A percentile compares a stretch with the other conserved stretches of the same genome.
These are phyloP conservation scores for Strigomonas oncopelti DNA, from an alignment of 208 protist species.

Conservation along the genomic window DNA sequence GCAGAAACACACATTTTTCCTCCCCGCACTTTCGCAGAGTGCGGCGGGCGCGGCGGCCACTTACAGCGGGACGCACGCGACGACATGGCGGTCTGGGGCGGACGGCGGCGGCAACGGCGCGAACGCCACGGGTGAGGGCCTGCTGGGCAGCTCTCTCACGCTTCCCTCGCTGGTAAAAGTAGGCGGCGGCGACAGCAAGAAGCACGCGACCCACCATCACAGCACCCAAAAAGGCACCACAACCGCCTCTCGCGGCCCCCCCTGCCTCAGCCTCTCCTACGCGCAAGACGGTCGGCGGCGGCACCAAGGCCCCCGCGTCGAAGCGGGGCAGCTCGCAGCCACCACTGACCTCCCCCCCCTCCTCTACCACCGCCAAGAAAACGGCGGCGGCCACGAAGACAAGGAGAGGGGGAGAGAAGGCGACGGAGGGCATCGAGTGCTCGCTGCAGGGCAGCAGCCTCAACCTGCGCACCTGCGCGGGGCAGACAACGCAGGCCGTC, in stretches of 20 bases:
- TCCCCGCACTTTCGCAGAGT: background rate
- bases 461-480: slow-evolving; percentile 31
- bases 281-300: background rate
- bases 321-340: slow-evolving; percentile 8
- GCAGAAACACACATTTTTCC: slow-evolving; percentile 7
- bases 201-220: background rate
- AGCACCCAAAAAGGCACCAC: background rate
- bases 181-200: background rate
- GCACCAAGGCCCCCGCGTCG: background rate
- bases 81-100: no score
- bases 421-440: slow-evolving; percentile 48
- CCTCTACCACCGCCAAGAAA: background rate
- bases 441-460: slow-evolving; percentile 33
- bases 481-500: slow-evolving; percentile 20
- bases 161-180: background rate
- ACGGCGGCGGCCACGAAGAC: background rate
- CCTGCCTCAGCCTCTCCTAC: slow-evolving; percentile 1
- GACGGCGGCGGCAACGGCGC: background rate
- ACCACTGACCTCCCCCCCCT: background rate
- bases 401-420: background rate
- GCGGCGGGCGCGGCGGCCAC: slow-evolving; percentile 8
- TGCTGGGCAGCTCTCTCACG: background rate
- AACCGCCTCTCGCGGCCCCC: no score
- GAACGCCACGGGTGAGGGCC: background rate
- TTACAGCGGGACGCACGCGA: background rate